A percentile compares a stretch with the other conserved stretches of the same genome.
Conservation (phyloP, 1,284 basidiomycete genomes). For the Ceratobasidium sp. region DNA sequence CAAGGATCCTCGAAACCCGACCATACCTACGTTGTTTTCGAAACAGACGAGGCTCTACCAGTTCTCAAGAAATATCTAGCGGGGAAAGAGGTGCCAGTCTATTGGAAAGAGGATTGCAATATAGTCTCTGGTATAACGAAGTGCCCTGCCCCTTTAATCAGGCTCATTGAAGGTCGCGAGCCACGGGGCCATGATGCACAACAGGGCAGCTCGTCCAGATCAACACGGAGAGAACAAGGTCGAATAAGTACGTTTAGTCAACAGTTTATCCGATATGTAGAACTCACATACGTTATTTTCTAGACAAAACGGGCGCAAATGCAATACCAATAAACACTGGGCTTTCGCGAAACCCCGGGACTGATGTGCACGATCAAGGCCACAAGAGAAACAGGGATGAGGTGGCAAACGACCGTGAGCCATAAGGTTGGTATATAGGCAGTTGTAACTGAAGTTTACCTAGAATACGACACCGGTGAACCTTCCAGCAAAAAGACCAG, state of each 20-base stretch:
- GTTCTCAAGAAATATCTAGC: constrained; percentile 21
- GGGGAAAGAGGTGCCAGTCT: background rate
- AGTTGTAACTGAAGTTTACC: background rate
- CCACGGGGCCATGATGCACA: no score
- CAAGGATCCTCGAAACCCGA: background rate
- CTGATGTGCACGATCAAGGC: background rate
- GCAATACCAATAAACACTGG: no score
- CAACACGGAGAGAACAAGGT: no score
- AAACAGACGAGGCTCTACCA: constrained; percentile 3
- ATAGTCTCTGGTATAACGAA: constrained; percentile 1
- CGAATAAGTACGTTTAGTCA: no score
- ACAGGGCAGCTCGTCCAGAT: no score
- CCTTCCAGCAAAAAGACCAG: constrained; percentile 4
- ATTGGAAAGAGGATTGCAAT: constrained; percentile 26
- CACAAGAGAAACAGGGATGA: constrained; percentile 24
- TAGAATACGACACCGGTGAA: background rate
- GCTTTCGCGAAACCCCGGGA: no score
- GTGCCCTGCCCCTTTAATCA: background rate
- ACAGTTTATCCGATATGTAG: no score
- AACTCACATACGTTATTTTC: no score
- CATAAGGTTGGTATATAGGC: no score
- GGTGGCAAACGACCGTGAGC: constrained; percentile 1
- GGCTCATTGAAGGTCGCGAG: background rate
- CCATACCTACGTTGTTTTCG: constrained; percentile 32
- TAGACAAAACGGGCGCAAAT: no score